Conservation (phyloP, 2,329 filamentous ascomycete genomes). For the Penicillium frequentans region DNA sequence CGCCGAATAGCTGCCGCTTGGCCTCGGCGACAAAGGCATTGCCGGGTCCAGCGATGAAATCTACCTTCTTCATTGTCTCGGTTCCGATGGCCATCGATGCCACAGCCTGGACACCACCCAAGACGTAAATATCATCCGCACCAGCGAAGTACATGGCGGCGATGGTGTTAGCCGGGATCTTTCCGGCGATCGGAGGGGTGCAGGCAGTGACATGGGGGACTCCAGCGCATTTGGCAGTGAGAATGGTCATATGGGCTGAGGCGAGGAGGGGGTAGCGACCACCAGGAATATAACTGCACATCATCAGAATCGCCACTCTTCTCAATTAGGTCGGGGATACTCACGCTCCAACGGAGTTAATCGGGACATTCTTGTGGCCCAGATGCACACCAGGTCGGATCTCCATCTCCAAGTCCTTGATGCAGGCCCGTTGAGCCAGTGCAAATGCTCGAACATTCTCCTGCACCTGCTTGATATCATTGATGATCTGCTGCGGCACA, state of each 20-base stretch:
- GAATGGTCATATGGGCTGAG: slow-evolving; percentile 57
- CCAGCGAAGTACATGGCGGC: slow-evolving; percentile 53
- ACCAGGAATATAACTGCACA: slow-evolving; percentile 47
- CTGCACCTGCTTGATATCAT: slow-evolving; percentile 56
- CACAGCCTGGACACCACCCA: slow-evolving; percentile 55
- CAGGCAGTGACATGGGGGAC: slow-evolving; percentile 52
- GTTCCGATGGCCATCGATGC: slow-evolving; percentile 55
- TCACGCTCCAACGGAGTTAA: slow-evolving; percentile 48
- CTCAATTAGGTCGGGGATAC: slow-evolving; percentile 5
- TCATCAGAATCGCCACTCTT: not conserved
- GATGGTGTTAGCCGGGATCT: slow-evolving; percentile 51
- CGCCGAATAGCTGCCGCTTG: slow-evolving; percentile 55
- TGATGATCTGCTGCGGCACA: slow-evolving; percentile 50
- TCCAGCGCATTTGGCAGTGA: slow-evolving; percentile 56
- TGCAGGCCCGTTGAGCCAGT: slow-evolving; percentile 45
- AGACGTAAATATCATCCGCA: slow-evolving; percentile 52
- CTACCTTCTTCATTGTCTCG: slow-evolving; percentile 49
- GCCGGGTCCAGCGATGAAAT: slow-evolving; percentile 56
- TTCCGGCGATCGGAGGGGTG: slow-evolving; percentile 53
- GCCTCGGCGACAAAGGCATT: slow-evolving; percentile 58
- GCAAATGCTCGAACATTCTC: slow-evolving; percentile 53
- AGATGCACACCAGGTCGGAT: slow-evolving; percentile 52
- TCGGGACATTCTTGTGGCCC: slow-evolving; percentile 54
- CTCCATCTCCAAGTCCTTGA: slow-evolving; percentile 55
- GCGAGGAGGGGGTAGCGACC: slow-evolving; percentile 56